Conservation (phyloP, 345 rosid genomes). For the Hirschfeldia incana region DNA sequence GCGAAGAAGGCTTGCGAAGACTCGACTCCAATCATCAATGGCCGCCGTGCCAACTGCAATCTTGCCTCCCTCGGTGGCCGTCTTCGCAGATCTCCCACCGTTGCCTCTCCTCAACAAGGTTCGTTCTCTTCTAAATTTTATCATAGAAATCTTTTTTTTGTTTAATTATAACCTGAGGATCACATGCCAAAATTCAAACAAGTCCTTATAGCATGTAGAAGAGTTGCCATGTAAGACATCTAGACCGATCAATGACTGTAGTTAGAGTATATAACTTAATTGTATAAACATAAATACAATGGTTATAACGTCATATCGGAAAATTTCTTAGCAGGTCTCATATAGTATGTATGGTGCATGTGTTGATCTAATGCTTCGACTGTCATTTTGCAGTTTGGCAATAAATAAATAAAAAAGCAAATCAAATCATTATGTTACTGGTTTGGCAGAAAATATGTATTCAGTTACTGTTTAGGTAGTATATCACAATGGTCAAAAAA, state of each 20-base stretch:
- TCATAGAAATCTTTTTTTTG: not conserved
- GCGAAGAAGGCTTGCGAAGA: constrained; percentile 90
- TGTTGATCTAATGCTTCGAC: not conserved
- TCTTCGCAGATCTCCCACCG: constrained; percentile 57
- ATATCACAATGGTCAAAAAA: not conserved
- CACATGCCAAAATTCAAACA: not conserved
- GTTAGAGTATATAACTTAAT: not conserved
- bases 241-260: not conserved
- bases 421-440: not conserved
- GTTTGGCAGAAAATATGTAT: not conserved
- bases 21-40: constrained; percentile 78
- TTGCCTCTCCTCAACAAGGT: constrained; percentile 66
- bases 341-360: constrained; percentile 1
- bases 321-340: not conserved
- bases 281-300: not conserved
- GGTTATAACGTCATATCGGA: not conserved
- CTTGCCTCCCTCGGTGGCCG: constrained; percentile 95
- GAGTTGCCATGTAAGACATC: not conserved
- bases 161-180: not conserved
- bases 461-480: not conserved
- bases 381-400: not conserved
- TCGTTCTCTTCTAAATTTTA: not conserved
- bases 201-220: not conserved
- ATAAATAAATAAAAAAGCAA: not conserved
- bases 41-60: constrained; percentile 96